Evolutionary conservation across 306 rosid genomes (phyloP).

Genomic region (Cicer yamashitae): DNA sequence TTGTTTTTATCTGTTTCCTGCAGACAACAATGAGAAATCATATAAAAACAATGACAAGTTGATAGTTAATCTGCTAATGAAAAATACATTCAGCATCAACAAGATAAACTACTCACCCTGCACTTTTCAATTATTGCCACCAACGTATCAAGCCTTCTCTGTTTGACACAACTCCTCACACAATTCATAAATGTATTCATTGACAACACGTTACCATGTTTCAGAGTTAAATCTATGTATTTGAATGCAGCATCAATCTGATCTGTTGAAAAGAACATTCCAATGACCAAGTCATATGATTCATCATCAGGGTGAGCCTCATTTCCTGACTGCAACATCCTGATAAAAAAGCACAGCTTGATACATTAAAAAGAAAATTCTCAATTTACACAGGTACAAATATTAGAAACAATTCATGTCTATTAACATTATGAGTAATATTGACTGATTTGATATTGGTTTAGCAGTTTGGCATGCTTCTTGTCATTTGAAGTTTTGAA

Average conservation of each 20-base stretch:
- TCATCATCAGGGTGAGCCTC: slow-evolving; percentile 80
- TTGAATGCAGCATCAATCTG: slow-evolving; percentile 74
- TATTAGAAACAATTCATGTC: neutral
- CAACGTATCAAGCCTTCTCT: slow-evolving; percentile 76
- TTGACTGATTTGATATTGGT: neutral
- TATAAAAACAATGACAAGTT: slow-evolving; percentile 38
- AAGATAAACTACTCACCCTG: slow-evolving; percentile 62
- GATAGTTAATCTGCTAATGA: slow-evolving; percentile 14
- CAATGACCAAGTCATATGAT: slow-evolving; percentile 78
- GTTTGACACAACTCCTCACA: slow-evolving; percentile 59
- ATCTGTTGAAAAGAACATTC: slow-evolving; percentile 64
- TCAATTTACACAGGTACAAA: slow-evolving; percentile 5
- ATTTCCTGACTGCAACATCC: slow-evolving; percentile 84
- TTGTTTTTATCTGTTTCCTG: slow-evolving; percentile 90
- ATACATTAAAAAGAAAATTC: slow-evolving; percentile 23
- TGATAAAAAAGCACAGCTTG: slow-evolving; percentile 49
- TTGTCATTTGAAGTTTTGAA: slow-evolving; percentile 31
- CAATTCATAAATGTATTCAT: slow-evolving; percentile 62
- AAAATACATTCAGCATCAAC: slow-evolving; percentile 34
- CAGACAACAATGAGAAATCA: slow-evolving; percentile 46
- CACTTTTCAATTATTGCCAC: slow-evolving; percentile 82
- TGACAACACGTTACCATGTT: slow-evolving; percentile 73
- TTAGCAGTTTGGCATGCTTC: neutral
- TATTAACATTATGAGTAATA: slow-evolving; percentile 8
- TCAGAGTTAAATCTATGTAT: slow-evolving; percentile 71